Conservation (phyloP, 2,329 filamentous ascomycete species). For the Xylariaceae sp. region DNA sequence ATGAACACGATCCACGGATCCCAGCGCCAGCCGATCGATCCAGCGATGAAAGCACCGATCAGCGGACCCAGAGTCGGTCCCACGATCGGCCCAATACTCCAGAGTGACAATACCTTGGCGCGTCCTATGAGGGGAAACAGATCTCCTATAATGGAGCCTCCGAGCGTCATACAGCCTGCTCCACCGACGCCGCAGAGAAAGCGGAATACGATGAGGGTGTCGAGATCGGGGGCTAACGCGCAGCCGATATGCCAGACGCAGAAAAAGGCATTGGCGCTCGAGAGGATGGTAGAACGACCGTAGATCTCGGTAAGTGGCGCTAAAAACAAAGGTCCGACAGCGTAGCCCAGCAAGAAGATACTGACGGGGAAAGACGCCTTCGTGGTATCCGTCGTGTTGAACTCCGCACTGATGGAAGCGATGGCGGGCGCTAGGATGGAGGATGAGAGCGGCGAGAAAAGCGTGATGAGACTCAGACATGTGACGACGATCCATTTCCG, state of each 20-base stretch:
- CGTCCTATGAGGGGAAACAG: conserved; percentile 45
- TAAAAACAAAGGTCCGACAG: conserved; percentile 51
- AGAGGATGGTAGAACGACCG: conserved; percentile 53
- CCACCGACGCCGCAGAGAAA: conserved; percentile 57
- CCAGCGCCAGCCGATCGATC: conserved; percentile 50
- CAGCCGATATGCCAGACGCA: conserved; percentile 60
- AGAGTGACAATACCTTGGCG: conserved; percentile 46
- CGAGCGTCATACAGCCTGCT: conserved; percentile 49
- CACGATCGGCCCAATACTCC: conserved; percentile 42
- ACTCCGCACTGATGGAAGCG: conserved; percentile 39
- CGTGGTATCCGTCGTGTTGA: conserved; percentile 38
- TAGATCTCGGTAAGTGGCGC: conserved; percentile 60
- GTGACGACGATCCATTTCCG: conserved; percentile 56
- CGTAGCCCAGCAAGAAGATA: conserved; percentile 58
- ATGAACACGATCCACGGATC: conserved; percentile 50
- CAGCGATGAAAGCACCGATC: conserved; percentile 45
- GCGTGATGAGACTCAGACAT: conserved; percentile 55
- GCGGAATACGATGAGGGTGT: conserved; percentile 53
- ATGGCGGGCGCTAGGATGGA: conserved; percentile 54
- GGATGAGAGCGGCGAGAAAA: conserved; percentile 61
- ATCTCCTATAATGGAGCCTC: conserved; percentile 51
- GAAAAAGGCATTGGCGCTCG: conserved; percentile 54
- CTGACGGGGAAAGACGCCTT: conserved; percentile 51
- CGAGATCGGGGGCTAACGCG: conserved; percentile 51
- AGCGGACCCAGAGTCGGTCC: conserved; percentile 46